A percentile compares a stretch with the other conserved stretches of the same genome.
Evolutionary conservation across 345 rosid species (phyloP).

Genomic region (Populus pruinosa): DNA sequence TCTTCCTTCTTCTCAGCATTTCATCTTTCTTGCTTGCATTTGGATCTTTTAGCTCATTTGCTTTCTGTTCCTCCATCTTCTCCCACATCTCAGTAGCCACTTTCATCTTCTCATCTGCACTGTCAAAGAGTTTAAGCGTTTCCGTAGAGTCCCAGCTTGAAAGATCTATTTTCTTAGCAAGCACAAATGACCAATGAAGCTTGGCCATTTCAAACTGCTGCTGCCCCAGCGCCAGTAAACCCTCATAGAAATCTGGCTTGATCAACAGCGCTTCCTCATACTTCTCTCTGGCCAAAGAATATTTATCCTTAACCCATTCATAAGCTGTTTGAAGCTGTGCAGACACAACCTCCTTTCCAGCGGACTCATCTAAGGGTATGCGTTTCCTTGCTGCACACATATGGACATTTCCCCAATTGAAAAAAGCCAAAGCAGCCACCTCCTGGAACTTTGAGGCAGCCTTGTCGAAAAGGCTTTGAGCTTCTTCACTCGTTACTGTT

Average conservation of each 20-base stretch:
- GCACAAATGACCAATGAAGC: slow-evolving; percentile 84
- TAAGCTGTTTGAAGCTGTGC: slow-evolving; percentile 79
- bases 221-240: slow-evolving; percentile 90
- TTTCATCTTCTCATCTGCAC: slow-evolving; percentile 91
- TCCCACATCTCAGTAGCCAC: slow-evolving; percentile 97
- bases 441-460: slow-evolving; percentile 95
- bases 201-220: slow-evolving; percentile 99
- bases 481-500: slow-evolving; percentile 86
- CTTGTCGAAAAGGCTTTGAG: slow-evolving; percentile 81
- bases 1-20: slow-evolving; percentile 65
- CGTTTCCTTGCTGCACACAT: slow-evolving; percentile 98
- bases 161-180: slow-evolving; percentile 79
- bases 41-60: slow-evolving; percentile 65
- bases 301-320: slow-evolving; percentile 87
- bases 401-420: slow-evolving; percentile 98
- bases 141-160: slow-evolving; percentile 72
- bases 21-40: slow-evolving; percentile 72
- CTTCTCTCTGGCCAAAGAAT: slow-evolving; percentile 74
- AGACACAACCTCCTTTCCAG: slow-evolving; percentile 59
- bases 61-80: slow-evolving; percentile 83
- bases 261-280: slow-evolving; percentile 75
- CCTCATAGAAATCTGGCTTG: slow-evolving; percentile 93
- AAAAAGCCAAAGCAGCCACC: slow-evolving; percentile 93
- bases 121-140: slow-evolving; percentile 65
- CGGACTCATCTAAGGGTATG: slow-evolving; percentile 86